Evolutionary conservation across 176 grass and related monocot genomes (phyloP), one percentile per base, ranked within the genome.

Genomic region (Eragrostis curvula): DNA sequence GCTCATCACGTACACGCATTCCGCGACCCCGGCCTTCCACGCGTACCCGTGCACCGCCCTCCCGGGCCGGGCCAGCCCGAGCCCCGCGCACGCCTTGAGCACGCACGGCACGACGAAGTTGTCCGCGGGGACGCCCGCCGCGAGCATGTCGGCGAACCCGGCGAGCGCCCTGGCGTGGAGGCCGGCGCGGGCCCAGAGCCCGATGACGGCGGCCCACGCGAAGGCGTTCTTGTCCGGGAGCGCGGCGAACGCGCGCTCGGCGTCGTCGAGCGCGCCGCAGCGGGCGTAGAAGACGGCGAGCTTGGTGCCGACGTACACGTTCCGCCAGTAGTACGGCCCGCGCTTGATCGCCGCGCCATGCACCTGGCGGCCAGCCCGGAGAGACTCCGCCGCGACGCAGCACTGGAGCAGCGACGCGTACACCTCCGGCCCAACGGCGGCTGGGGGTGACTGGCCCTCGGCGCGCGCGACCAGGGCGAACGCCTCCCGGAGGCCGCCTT

Each of bases 1-100:
- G 64, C 88, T 97, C 81, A 90, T 60, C 45, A 94, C 82, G 27
- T 91, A 75, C 52, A 94, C 74, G 52, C 88, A 90, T 6, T 74
- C 84, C 62, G 51, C 62, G 9, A 90, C 40, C 30, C 88, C 88
- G 0, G 44, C 68, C 74, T 86, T 90, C 68, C 79, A 90, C 25
- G 79, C 68, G 52, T 90, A 83, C 15, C 88, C 74, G 73, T 87
- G 84, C 74, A 90, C 61, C 10, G 60, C 83, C 74, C 74, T 83
- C 8, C 88, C 88, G 20, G 84, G 14, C 7, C 51, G 51, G 20
- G 30, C 2, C 21, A 71, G 20, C 7, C 59, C 73, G 43, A 69
- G 75, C 43, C 60, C 79, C 6, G 60, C 73, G 84, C 84, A 86
- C 7, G 88, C 49, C 79, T 90, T 90, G 7, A 90, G 79, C 74